Base-by-base conservation (phyloP, 306 rosid species). In the Benincasa hispida region DNA sequence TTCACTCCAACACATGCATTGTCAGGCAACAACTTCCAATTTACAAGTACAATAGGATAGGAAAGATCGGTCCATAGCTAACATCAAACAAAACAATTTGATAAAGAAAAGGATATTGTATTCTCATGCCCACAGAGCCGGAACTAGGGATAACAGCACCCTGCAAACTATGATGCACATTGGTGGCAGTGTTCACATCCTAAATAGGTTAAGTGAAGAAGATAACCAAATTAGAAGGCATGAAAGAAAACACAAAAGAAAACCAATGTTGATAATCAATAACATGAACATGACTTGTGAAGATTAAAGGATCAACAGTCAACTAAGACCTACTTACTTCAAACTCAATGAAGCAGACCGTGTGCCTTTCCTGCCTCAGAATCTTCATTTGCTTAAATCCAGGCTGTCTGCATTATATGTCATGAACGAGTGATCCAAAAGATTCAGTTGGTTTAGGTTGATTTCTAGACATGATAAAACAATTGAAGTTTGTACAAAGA, bases 351-450 rank as follows among this genome's bases (percentile, higher is more conserved):
- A 95, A 95, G 85, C 99, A 95, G 75, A 95, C 99, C 53, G 96
- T 95, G 82, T 95, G 99, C 86, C 99, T 89, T 87, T 95, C 99
- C 91, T 95, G 99, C 81, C 99, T 86, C 84, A 95, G 84, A 84
- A 90, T 61, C 91, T 95, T 95, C 98, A 95, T 95, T 88, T 95
- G 99, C 91, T 92, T 95, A 86, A 92, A 95, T 56, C 99, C 99
- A 72, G 93, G 96, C 83, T 92, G 99, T 83, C 99, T 95, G 90
- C 85, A 77, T 65, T 30, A 84, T 35, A 75, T 72, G 79, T 76
- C 55, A 73, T 19, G 68, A 76, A 76, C 75, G 8, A 85, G 8
- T 77, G 34, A 55, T 37, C 54, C 32, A 42, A 53, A 11, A 72
- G 15, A 58, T 63, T 68, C 25, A 78, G 77, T 65, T 11, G 62